Percentiles rank a stretch among this genome's conserved stretches.
Evolutionary conservation across 768 basidiomycete species (phyloP).

Genomic region (Macrolepiota albuminosa): DNA sequence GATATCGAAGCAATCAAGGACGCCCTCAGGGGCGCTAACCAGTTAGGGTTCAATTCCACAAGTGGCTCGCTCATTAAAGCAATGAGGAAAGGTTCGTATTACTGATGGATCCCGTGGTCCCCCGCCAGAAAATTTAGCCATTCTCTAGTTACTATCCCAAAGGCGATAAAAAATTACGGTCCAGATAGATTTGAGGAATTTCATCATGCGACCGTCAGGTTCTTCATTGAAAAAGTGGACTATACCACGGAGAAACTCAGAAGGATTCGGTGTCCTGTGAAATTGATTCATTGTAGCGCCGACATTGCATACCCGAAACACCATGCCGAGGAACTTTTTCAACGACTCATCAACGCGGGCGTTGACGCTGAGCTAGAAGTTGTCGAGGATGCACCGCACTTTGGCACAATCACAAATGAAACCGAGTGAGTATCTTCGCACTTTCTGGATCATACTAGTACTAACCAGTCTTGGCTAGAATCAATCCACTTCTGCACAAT

Average conservation of each 20-base stretch:
- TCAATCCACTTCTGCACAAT: slow-evolving; percentile 25
- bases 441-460: not conserved
- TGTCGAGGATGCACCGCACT: slow-evolving; percentile 30
- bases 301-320: slow-evolving; percentile 31
- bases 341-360: slow-evolving; percentile 20
- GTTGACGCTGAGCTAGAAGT: slow-evolving; percentile 21
- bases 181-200: slow-evolving; percentile 23
- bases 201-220: slow-evolving; percentile 26
- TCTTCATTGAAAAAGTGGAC: slow-evolving; percentile 23
- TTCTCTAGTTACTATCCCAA: slow-evolving; percentile 14
- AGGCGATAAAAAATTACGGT: slow-evolving; percentile 20
- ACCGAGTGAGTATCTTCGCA: slow-evolving; percentile 16
- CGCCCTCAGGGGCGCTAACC: slow-evolving; percentile 2
- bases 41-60: slow-evolving; percentile 28
- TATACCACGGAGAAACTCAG: slow-evolving; percentile 19
- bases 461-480: slow-evolving; percentile 13
- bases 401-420: slow-evolving; percentile 29
- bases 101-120: not conserved
- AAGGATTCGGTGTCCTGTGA: slow-evolving; percentile 25
- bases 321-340: slow-evolving; percentile 21
- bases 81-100: slow-evolving; percentile 11
- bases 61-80: slow-evolving; percentile 18
- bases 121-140: slow-evolving; percentile 15
- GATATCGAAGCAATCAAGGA: slow-evolving; percentile 4
- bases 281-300: slow-evolving; percentile 27